Evolutionary conservation across 2,329 filamentous ascomycete species (phyloP).

Genomic region (Cladosporium sp.): DNA sequence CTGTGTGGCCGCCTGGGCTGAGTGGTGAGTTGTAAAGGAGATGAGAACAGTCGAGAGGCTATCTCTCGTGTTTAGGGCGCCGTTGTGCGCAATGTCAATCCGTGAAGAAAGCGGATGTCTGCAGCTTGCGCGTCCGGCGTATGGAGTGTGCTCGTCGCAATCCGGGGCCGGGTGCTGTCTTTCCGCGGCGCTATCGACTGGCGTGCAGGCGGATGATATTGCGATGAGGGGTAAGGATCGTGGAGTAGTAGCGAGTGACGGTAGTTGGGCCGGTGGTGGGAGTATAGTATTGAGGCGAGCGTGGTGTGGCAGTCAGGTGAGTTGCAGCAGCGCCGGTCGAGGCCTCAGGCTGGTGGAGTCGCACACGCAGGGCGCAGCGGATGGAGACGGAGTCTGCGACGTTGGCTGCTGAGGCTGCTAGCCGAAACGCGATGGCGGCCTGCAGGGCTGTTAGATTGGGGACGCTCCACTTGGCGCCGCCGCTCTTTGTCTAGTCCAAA

Average conservation of each 20-base stretch:
- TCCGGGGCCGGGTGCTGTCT: conserved; percentile 5
- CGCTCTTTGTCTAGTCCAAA: no score
- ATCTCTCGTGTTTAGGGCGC: no score
- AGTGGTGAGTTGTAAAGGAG: neutral
- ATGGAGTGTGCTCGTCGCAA: conserved; percentile 4
- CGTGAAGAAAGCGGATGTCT: neutral
- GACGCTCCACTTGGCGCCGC: no score
- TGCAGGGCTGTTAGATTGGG: no score
- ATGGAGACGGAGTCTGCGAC: no score
- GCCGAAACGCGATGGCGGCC: no score
- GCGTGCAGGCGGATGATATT: neutral
- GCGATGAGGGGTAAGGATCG: neutral
- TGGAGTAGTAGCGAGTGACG: neutral
- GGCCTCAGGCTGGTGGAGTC: neutral
- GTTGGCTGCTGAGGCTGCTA: no score
- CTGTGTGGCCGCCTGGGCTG: neutral
- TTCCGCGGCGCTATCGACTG: neutral
- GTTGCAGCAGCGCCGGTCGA: neutral
- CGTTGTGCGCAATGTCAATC: no score
- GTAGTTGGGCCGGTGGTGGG: neutral
- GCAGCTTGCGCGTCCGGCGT: neutral
- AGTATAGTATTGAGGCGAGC: neutral
- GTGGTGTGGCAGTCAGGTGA: neutral
- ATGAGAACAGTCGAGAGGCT: neutral
- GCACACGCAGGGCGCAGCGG: no score